A percentile compares a stretch with the other conserved stretches of the same genome.
Conservation (phyloP, 352 stramenopile species). For the Saprolegnia diclina region DNA sequence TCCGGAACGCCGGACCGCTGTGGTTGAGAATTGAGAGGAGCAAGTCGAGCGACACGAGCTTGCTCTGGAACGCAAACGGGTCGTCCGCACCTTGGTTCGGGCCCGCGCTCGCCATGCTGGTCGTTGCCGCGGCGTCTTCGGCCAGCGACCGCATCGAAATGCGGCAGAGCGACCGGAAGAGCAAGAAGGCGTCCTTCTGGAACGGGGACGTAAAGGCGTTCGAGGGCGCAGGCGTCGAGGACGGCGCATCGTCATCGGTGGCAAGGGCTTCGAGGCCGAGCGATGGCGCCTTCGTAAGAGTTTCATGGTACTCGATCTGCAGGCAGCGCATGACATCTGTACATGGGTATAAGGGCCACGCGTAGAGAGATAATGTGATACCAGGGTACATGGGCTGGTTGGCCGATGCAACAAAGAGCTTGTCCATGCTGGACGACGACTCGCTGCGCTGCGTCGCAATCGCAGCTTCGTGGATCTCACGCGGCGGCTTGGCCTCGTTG, state of each 20-base stretch:
- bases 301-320: slow-evolving; percentile 11
- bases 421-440: neutral
- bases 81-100: slow-evolving; percentile 49
- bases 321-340: slow-evolving; percentile 15
- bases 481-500: neutral
- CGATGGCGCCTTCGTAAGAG: neutral
- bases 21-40: slow-evolving; percentile 96
- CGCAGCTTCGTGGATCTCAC: neutral
- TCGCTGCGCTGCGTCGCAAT: neutral
- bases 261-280: slow-evolving; percentile 3
- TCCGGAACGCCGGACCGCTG: slow-evolving; percentile 91
- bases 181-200: slow-evolving; percentile 97
- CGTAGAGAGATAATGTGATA: neutral
- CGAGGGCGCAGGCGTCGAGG: neutral
- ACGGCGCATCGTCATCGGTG: neutral
- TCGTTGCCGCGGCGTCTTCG: slow-evolving; percentile 82
- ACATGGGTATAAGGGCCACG: neutral
- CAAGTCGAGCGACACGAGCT: slow-evolving; percentile 96
- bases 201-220: slow-evolving; percentile 90
- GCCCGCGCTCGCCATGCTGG: slow-evolving; percentile 1
- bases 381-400: slow-evolving; percentile 25
- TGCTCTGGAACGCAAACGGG: slow-evolving; percentile 92
- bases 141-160: slow-evolving; percentile 88
- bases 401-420: neutral
- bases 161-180: slow-evolving; percentile 96